Evolutionary conservation across 371 early-diverging fungal genomes (phyloP), one percentile per base, ranked within the genome.

Genomic region (Syncephalis plumigaleata): DNA sequence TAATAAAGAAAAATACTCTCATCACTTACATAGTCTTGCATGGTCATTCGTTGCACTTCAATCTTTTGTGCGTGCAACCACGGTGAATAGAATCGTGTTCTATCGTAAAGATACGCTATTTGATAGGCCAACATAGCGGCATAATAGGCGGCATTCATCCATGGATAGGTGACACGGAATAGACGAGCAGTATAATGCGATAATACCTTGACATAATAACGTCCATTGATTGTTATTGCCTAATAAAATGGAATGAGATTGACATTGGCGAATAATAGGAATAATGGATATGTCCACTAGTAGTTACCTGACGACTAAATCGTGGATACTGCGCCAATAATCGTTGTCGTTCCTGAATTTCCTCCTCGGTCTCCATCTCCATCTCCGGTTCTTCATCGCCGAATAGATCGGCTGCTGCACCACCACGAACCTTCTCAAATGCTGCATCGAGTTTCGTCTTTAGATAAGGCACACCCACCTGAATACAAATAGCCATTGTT

Each of bases 41-140:
- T 67, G 20, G 70, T 80, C 80, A 89, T 70, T 23, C 92, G 77
- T 51, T 73, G 77, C 26, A 87, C 66, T 53, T 77, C 68, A 16
- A 89, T 55, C 11, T 84, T 84, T 24, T 81, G 60, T 15, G 84
- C 39, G 39, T 75, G 79, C 46, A 89, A 60, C 79, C 79, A 81
- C n/a, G 87, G 88, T 9, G 82, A 71, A 52, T 77, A 81, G 54
- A 76, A 87, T 25, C 65, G 62, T 4, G 88, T 83, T 55, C 72
- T 74, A 37, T 79, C 81, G 62, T 80, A 87, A 51, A 92, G 59
- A 57, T 89, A 92, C 5, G 66, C 77, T 38, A 92, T 60, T 44
- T 82, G 76, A 53, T 81, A 87, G 22, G 58, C 60, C 18, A 85
- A 59, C 16, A 71, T 65, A 2, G 73, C 63, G 27, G 68, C 61